Evolutionary conservation across 2,329 filamentous ascomycete species (phyloP).

Genomic region (Trichoderma endophyticum): DNA sequence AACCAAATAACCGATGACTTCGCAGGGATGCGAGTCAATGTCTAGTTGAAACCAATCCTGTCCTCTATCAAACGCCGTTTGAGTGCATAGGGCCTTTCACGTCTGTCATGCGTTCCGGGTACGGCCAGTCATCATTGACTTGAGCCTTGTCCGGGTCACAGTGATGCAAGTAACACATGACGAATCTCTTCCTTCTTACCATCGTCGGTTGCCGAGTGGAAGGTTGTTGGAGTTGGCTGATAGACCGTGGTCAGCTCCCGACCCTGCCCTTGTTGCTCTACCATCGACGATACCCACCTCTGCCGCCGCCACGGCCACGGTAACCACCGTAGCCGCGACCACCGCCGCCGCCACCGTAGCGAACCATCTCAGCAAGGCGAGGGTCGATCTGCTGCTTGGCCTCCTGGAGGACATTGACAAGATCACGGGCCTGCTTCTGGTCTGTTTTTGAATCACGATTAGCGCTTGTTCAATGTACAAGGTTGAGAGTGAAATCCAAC

Average conservation of each 20-base stretch:
- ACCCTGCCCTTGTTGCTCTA: slow-evolving; percentile 31
- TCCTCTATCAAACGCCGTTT: slow-evolving; percentile 34
- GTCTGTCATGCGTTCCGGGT: not conserved
- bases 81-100: slow-evolving; percentile 24
- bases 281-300: slow-evolving; percentile 45
- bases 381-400: slow-evolving; percentile 98
- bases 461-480: slow-evolving; percentile 25
- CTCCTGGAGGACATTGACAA: slow-evolving; percentile 87
- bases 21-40: slow-evolving; percentile 17
- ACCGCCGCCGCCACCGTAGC: slow-evolving; percentile 81
- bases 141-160: slow-evolving; percentile 4
- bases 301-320: slow-evolving; percentile 56
- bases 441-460: slow-evolving; percentile 50
- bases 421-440: slow-evolving; percentile 93
- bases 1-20: slow-evolving; percentile 19
- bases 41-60: slow-evolving; percentile 26
- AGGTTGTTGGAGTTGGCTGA: slow-evolving; percentile 49
- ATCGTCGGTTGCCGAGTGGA: slow-evolving; percentile 49
- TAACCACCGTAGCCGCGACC: slow-evolving; percentile 71
- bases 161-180: not conserved
- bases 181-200: slow-evolving; percentile 38
- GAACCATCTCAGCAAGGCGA: slow-evolving; percentile 90
- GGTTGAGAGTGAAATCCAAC: slow-evolving; percentile 32
- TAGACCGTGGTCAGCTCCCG: slow-evolving; percentile 35
- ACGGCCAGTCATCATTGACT: not conserved